These are phyloP conservation scores for Ceratocystis huliohia DNA, from an alignment of 2,329 filamentous ascomycete genomes.

Conservation along the genomic window DNA sequence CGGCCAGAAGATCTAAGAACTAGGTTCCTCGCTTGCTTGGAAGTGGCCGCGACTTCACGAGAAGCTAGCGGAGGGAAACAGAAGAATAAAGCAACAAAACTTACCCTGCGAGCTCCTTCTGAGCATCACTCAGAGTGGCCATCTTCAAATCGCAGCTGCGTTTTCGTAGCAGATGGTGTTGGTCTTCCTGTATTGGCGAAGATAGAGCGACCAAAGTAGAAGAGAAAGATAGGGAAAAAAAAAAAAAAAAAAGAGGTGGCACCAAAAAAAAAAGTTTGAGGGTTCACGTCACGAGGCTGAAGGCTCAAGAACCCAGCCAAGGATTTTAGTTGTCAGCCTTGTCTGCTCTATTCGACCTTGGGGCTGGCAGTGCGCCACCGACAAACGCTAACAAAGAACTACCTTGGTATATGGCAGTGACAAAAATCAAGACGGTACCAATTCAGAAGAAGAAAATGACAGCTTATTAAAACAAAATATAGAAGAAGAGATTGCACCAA, in stretches of 20 bases:
- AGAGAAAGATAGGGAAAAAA: conserved; percentile 14
- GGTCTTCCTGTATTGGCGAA: not conserved
- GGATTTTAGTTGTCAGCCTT: conserved; percentile 14
- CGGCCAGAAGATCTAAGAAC: no score
- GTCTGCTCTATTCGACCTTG: not conserved
- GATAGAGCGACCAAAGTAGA: not conserved
- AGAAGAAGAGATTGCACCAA: no score
- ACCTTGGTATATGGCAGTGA: no score
- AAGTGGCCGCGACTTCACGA: not conserved
- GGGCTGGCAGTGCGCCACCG: no score
- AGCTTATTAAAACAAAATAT: no score
- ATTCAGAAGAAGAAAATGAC: no score
- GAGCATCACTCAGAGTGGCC: conserved; percentile 35
- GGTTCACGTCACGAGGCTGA: conserved; percentile 21
- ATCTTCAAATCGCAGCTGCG: conserved; percentile 8
- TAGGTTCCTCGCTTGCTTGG: not conserved
- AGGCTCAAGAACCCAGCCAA: not conserved
- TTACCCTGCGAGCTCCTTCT: conserved; percentile 47
- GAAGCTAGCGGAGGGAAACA: not conserved
- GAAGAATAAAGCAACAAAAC: conserved; percentile 19
- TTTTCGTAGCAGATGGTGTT: not conserved
- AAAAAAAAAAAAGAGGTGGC: not conserved
- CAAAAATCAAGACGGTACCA: no score
- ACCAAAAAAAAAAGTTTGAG: conserved; percentile 3
- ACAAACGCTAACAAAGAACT: no score